Conservation (phyloP, 495 filamentous ascomycete genomes). For the Aspergillus asperescens region DNA sequence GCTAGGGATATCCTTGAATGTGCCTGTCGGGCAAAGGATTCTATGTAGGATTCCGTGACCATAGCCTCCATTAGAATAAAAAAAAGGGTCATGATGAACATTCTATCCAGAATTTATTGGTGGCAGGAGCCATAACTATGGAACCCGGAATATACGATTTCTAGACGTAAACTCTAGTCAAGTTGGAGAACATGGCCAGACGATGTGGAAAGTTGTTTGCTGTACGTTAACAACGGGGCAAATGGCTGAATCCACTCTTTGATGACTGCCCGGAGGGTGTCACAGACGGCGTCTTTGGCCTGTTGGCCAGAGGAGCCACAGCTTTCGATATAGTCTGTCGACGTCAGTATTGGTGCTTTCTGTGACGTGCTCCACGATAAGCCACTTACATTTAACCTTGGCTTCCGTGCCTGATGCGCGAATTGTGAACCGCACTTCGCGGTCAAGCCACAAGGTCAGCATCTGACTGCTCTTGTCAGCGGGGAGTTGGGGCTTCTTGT, state of each 20-base stretch:
- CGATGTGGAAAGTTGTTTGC: conserved; percentile 35
- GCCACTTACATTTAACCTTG: conserved; percentile 54
- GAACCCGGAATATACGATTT: background rate
- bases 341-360: background rate
- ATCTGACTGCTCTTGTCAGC: conserved; percentile 58
- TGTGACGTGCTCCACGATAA: background rate
- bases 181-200: conserved; percentile 35
- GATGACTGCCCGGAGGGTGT: conserved; percentile 46
- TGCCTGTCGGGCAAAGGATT: background rate
- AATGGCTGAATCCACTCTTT: conserved; percentile 54
- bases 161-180: conserved; percentile 3
- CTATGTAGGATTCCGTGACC: background rate
- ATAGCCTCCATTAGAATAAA: no score
- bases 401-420: conserved; percentile 69
- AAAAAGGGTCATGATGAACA: background rate
- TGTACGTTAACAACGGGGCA: conserved; percentile 37
- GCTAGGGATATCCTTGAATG: background rate
- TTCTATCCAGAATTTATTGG: background rate
- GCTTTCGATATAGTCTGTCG: conserved; percentile 54
- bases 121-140: background rate
- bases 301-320: conserved; percentile 38
- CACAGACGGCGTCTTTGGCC: conserved; percentile 50
- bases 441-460: conserved; percentile 62
- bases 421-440: conserved; percentile 58
- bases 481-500: conserved; percentile 54